Evolutionary conservation across 768 basidiomycete genomes (phyloP), one percentile per base, ranked within the genome.

Genomic region (Mycena rosella): DNA sequence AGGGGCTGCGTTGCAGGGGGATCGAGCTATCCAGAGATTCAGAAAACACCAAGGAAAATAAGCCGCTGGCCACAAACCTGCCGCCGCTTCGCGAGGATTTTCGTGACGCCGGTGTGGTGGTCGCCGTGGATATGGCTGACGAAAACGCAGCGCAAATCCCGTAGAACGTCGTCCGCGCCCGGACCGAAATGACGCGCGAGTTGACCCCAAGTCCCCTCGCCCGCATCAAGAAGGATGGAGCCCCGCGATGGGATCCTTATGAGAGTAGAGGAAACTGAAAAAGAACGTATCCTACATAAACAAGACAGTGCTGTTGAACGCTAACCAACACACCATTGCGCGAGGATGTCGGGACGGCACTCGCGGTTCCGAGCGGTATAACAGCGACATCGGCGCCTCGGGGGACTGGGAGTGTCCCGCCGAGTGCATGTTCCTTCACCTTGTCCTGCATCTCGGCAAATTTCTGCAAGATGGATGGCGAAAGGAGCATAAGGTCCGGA

Each of bases 171-270:
- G 84, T 87, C 87, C 3, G 87, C 88, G 60, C 85, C 83, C 20
- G 81, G 74, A 2, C 96, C 96, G 74, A 91, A 96, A 53, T 90
- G 86, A 5, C 97, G 86, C 3, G 84, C 84, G 5, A 98, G 84
- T 74, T 98, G 97, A 2, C 96, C 96, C 85, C 91, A 92, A 0
- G 96, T 96, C 0, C 96, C 96, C 80, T 99, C 97, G 0, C 97
- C 97, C 0, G 86, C 87, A 70, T 99, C 97, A 2, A 98, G 84
- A n/a, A 98, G 80, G 36, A 98, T 79, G 67, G 87, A 89, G 0
- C 94, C 94, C 60, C 84, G 83, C 0, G 81, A 78, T 0, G 96
- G 96, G 38, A 96, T 89, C 53, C 85, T 84, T 8, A 99, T 80
- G 6, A 96, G 84, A 0, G 92, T 96, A 0, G 90, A 85, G 18